Base-by-base conservation (phyloP, 208 protist genomes). In the Tritrichomonas musculus region DNA sequence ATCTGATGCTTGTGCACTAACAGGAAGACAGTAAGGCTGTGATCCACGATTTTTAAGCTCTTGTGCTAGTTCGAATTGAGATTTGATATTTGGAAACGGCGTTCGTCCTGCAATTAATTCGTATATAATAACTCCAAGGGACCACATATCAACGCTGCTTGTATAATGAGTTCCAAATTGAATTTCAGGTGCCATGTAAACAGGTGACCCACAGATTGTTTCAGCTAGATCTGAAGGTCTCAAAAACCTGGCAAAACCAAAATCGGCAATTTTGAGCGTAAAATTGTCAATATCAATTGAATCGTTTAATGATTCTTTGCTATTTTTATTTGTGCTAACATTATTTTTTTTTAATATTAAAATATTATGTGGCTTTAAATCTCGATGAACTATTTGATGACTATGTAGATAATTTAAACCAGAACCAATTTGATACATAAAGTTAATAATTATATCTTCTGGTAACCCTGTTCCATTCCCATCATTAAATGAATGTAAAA, bases 101-200 rank as follows among this genome's bases (percentile, higher is more conserved):
- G 88, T 36, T 27, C 41, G 11, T 33, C 4, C 25, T 3, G 39
- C 41, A 72, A 66, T 50, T 41, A 92, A 49, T 92, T 92, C 55
- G 49, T 73, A 92, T 1, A 92, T 47, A 50, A 92, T 92, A 8
- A 69, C 57, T 0, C 88, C 88, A 36, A 69, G 17, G 3, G 50
- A 69, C 88, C 88, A 92, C 88, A 92, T 64, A n/a, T 92, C 88
- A 2, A 72, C 55, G 11, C 25, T 27, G 25, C 36, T 17, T n/a
- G 50, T 33, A 33, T 92, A 92, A 13, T 64, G 50, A 36, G n/a
- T 69, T 30, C 33, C 33, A 64, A 72, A 72, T 44, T 72, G 57
- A 73, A 92, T 92, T 69, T 92, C 88, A 44, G 88, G 88, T 0
- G 88, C 88, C 88, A 92, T 92, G 33, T 92, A 92, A 47, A 92